Percentiles rank a stretch among this genome's conserved stretches.
phyloP scores from a whole-genome alignment of 1,284 basidiomycete species.

The Tilletia indica region DNA sequence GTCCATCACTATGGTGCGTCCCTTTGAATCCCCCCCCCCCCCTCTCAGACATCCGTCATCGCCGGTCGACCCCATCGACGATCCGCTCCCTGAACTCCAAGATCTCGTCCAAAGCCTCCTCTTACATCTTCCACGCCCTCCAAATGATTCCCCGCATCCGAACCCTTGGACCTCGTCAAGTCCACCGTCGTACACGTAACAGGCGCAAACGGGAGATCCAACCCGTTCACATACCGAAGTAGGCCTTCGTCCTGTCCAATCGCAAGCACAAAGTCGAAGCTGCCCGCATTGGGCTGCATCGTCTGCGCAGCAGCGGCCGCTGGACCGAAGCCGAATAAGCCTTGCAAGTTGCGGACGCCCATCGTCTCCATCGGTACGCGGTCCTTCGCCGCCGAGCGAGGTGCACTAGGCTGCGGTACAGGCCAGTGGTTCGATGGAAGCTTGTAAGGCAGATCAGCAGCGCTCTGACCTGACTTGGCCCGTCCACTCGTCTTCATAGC shows the following conservation, averaged over 20 bases:
- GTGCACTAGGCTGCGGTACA: conserved; percentile 6
- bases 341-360: conserved; percentile 18
- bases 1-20: too few species aligned
- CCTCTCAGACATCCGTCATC: conserved; percentile 27
- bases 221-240: conserved; percentile 45
- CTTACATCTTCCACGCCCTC: conserved; percentile 35
- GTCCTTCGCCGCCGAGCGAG: conserved; percentile 13
- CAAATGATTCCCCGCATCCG: conserved; percentile 47
- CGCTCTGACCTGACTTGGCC: neutral
- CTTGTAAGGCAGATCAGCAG: conserved; percentile 34
- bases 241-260: conserved; percentile 52
- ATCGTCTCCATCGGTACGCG: conserved; percentile 1
- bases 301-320: neutral
- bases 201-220: conserved; percentile 52
- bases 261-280: conserved; percentile 51
- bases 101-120: conserved; percentile 45
- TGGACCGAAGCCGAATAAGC: conserved; percentile 12
- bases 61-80: conserved; percentile 38
- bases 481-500: conserved; percentile 1
- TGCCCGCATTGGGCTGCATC: conserved; percentile 36
- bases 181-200: conserved; percentile 49
- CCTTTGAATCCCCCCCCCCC: neutral
- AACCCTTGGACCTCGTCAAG: conserved; percentile 27
- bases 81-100: conserved; percentile 42
- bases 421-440: conserved; percentile 46